Base-by-base conservation (phyloP, 495 filamentous ascomycete genomes). In the Bathelium albidoporum region DNA sequence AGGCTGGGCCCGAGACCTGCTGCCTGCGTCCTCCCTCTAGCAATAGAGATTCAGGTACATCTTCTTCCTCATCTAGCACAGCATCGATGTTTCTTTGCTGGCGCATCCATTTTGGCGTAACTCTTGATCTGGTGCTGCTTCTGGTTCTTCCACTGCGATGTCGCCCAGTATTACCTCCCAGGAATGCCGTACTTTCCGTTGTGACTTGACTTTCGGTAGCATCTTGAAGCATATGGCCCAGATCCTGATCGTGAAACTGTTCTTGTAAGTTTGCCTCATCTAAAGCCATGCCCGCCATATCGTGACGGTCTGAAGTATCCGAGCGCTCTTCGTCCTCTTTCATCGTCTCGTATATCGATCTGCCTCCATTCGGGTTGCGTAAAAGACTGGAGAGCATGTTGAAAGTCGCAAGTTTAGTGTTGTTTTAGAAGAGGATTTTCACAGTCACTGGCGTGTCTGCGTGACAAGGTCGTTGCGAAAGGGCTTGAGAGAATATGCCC, bases 41-140 rank as follows among this genome's bases (percentile, higher is more conserved):
- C 31, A 97, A 74, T 59, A 98, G 79, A 16, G 93, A 97, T 34
- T 84, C 83, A 2, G 94, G 94, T 1, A 98, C 94, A 67, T 97
- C 94, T 60, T 96, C 92, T 70, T 96, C 89, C 20, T 81, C 83
- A 60, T 95, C 89, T 28, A 62, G 16, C 24, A 55, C 49, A 29
- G 49, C 49, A 29, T 55, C 49, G 9, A 55, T 55, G 16, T 55
- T 55, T 29, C 22, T n/a, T 29, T 55, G 49, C 29, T 55, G 49
- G 9, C 49, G 49, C 49, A 55, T 55, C 49, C 49, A 55, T 55
- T 55, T 55, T 9, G 49, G 49, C 20, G 49, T 26, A 9, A 11
- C 49, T 20, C 24, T 55, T 29, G 49, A 3, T 20, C 49, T 26
- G 5, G 49, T 9, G 29, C 7, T 20, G 2, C 5, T 29, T 9